A percentile compares a stretch with the other conserved stretches of the same genome.
phyloP scores from a whole-genome alignment of 176 grass and related monocot genomes.

The Rhynchospora breviuscula region DNA sequence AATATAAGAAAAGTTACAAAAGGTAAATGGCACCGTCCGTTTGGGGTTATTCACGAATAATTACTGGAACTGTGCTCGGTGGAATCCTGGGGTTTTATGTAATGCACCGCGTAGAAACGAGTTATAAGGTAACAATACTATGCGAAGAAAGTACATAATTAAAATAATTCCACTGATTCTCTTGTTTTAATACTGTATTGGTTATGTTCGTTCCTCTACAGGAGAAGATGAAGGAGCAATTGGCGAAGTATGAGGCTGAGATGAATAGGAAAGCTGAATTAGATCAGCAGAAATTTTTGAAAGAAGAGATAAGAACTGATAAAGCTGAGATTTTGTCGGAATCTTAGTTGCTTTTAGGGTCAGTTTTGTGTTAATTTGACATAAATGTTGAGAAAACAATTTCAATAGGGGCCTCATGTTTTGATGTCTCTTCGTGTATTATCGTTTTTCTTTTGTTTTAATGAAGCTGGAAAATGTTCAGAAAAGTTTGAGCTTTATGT shows the following conservation, averaged over 20 bases:
- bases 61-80: conserved; percentile 68
- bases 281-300: conserved; percentile 25
- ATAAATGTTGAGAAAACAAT: background rate
- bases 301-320: conserved; percentile 38
- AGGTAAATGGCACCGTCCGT: background rate
- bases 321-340: conserved; percentile 53
- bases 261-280: conserved; percentile 47
- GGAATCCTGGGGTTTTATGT: conserved; percentile 73
- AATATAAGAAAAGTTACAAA: background rate
- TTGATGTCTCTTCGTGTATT: background rate
- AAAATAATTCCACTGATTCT: background rate
- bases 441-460: background rate
- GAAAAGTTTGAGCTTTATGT: background rate
- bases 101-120: conserved; percentile 76
- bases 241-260: conserved; percentile 56
- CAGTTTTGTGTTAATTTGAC: background rate
- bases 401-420: background rate
- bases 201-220: conserved; percentile 21
- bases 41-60: conserved; percentile 66
- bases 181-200: background rate
- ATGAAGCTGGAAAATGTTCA: background rate
- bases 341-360: background rate
- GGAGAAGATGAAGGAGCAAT: conserved; percentile 78
- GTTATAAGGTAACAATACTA: conserved; percentile 54
- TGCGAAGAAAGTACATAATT: background rate